These are phyloP conservation scores for Geum urbanum DNA, from an alignment of 306 rosid genomes.

Conservation along the genomic window DNA sequence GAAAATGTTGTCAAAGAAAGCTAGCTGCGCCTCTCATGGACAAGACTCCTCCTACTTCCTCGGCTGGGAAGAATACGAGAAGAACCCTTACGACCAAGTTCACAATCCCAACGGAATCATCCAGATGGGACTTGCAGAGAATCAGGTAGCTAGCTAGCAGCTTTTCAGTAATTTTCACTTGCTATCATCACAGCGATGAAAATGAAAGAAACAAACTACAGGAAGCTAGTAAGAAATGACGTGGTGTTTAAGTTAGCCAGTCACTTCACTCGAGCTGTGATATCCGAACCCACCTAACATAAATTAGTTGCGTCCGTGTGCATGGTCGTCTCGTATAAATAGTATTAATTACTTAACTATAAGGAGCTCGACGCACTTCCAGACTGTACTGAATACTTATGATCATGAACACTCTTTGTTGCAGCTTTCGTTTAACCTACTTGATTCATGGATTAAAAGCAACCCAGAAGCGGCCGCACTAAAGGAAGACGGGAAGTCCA, in stretches of 20 bases:
- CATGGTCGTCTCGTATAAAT: neutral
- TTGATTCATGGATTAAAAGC: constrained; percentile 58
- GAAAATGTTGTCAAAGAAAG: constrained; percentile 61
- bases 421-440: constrained; percentile 70
- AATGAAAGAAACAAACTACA: neutral
- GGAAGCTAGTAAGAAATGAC: neutral
- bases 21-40: constrained; percentile 60
- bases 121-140: constrained; percentile 96
- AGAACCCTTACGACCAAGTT: constrained; percentile 60
- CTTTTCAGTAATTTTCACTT: neutral
- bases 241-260: neutral
- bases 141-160: constrained; percentile 41
- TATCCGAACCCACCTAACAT: neutral
- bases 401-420: neutral
- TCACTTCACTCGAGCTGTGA: neutral
- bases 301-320: neutral
- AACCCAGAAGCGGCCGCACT: constrained; percentile 53
- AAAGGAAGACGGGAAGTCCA: constrained; percentile 49
- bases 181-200: neutral
- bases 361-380: neutral
- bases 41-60: constrained; percentile 73
- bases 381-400: neutral
- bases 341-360: neutral
- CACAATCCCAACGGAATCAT: constrained; percentile 68
- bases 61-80: constrained; percentile 81